Evolutionary conservation across 495 filamentous ascomycete species (phyloP).

Genomic region (Xylaria intraflava): DNA sequence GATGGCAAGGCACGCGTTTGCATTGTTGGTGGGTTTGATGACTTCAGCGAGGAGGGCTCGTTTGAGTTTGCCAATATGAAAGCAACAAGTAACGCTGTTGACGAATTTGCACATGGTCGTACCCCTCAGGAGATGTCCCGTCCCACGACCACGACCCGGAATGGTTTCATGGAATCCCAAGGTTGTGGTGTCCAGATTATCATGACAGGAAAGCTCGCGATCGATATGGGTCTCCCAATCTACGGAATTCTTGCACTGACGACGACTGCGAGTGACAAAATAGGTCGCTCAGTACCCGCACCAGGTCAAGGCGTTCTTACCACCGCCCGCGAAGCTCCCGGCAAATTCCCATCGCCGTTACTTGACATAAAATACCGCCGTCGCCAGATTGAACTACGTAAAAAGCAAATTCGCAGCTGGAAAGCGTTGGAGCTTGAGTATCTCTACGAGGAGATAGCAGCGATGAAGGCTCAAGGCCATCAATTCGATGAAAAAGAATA

Average conservation of each 20-base stretch:
- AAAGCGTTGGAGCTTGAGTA: slow-evolving; percentile 91
- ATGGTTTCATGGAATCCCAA: slow-evolving; percentile 99
- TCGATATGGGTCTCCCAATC: slow-evolving; percentile 98
- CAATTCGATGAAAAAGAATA: slow-evolving; percentile 76
- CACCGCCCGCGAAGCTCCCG: slow-evolving; percentile 83
- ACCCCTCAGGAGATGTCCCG: slow-evolving; percentile 97
- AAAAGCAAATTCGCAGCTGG: slow-evolving; percentile 89
- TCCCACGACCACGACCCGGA: slow-evolving; percentile 90
- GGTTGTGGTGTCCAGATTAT: slow-evolving; percentile 97
- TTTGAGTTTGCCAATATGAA: slow-evolving; percentile 99
- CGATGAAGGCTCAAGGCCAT: slow-evolving; percentile 75
- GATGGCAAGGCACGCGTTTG: slow-evolving; percentile 96
- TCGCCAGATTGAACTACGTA: slow-evolving; percentile 86
- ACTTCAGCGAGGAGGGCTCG: slow-evolving; percentile 98
- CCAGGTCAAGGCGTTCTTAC: slow-evolving; percentile 96
- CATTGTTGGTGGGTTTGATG: slow-evolving; percentile 97
- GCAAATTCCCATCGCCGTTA: slow-evolving; percentile 89
- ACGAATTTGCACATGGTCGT: slow-evolving; percentile 91
- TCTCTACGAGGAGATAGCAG: slow-evolving; percentile 81
- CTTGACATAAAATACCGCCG: slow-evolving; percentile 96
- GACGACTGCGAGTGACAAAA: slow-evolving; percentile 98
- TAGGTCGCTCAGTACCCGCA: slow-evolving; percentile 92
- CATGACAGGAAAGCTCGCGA: slow-evolving; percentile 90
- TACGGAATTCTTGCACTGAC: slow-evolving; percentile 92
- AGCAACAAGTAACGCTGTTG: slow-evolving; percentile 92